A percentile compares a stretch with the other conserved stretches of the same genome.
phyloP scores from a whole-genome alignment of 192 early-diverging fungal genomes.

The Gamsiella multidivaricata region DNA sequence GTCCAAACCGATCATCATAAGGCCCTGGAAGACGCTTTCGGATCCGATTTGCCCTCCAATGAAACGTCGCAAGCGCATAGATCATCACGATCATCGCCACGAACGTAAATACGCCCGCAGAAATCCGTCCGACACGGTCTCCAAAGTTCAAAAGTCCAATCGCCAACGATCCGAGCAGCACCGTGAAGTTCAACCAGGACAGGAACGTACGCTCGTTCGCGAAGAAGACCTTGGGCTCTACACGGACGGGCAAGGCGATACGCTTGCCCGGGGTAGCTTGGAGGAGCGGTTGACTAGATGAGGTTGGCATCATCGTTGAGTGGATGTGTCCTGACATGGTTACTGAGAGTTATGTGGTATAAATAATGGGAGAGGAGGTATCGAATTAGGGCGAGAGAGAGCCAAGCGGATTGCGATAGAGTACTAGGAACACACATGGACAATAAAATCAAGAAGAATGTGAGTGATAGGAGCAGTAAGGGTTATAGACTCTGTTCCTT shows the following conservation, averaged over 20 bases:
- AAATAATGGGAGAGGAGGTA: not conserved
- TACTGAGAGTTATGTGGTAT: not conserved
- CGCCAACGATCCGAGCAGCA: slow-evolving; percentile 78
- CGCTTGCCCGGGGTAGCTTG: slow-evolving; percentile 64
- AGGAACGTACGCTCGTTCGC: slow-evolving; percentile 95
- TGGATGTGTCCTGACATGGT: slow-evolving; percentile 49
- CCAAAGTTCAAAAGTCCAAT: slow-evolving; percentile 87
- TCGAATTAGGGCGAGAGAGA: not conserved
- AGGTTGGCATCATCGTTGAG: slow-evolving; percentile 42
- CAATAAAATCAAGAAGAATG: too few species aligned
- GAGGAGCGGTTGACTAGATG: slow-evolving; percentile 43
- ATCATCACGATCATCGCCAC: slow-evolving; percentile 83
- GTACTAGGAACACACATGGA: too few species aligned
- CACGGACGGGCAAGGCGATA: slow-evolving; percentile 80
- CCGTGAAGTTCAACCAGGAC: slow-evolving; percentile 88
- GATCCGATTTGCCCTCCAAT: slow-evolving; percentile 78
- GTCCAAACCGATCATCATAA: slow-evolving; percentile 82
- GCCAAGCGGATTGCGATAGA: not conserved
- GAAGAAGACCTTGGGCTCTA: slow-evolving; percentile 94
- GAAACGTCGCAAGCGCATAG: slow-evolving; percentile 81
- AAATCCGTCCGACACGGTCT: slow-evolving; percentile 69
- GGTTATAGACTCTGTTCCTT: too few species aligned
- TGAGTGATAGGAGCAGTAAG: too few species aligned
- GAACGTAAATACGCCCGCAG: slow-evolving; percentile 65
- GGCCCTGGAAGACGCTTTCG: slow-evolving; percentile 73